Conservation (phyloP, 176 grass and related monocot species). For the Olyra latifolia region DNA sequence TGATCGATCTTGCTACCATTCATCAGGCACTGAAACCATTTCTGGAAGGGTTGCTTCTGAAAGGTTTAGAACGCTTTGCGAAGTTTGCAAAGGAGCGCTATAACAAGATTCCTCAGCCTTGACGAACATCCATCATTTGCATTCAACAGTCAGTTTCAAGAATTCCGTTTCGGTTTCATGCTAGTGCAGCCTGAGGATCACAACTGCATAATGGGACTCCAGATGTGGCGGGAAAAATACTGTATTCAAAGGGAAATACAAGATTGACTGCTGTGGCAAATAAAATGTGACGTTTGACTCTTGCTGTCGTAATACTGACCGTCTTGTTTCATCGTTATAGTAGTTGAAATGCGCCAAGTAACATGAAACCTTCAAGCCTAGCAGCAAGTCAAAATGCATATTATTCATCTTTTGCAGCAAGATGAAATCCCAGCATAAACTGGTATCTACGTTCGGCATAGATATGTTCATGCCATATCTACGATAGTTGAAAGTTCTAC, state of each 20-base stretch:
- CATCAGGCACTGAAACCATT: constrained; percentile 88
- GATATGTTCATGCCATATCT: not conserved
- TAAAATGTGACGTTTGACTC: not conserved
- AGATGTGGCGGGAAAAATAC: not conserved
- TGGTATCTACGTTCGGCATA: not conserved
- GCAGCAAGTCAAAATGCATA: not conserved
- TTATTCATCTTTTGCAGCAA: not conserved
- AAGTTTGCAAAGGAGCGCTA: constrained; percentile 57
- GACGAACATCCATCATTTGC: not conserved
- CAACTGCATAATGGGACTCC: not conserved
- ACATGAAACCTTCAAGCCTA: not conserved
- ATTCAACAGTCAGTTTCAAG: not conserved
- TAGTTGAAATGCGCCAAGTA: not conserved
- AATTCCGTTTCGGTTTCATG: not conserved
- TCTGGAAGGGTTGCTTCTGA: constrained; percentile 72
- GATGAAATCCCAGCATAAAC: not conserved
- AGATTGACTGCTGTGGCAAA: constrained; percentile 7
- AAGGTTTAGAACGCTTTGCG: constrained; percentile 70
- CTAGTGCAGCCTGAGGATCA: not conserved
- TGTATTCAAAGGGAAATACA: constrained; percentile 3
- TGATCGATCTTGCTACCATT: constrained; percentile 29
- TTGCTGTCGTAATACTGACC: not conserved
- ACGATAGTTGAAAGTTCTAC: not conserved
- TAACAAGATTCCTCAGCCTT: constrained; percentile 51
- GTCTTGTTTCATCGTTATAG: not conserved